These are phyloP conservation scores for Chalciporus sphaerocephalus DNA, from an alignment of 768 basidiomycete species.

Conservation along the genomic window DNA sequence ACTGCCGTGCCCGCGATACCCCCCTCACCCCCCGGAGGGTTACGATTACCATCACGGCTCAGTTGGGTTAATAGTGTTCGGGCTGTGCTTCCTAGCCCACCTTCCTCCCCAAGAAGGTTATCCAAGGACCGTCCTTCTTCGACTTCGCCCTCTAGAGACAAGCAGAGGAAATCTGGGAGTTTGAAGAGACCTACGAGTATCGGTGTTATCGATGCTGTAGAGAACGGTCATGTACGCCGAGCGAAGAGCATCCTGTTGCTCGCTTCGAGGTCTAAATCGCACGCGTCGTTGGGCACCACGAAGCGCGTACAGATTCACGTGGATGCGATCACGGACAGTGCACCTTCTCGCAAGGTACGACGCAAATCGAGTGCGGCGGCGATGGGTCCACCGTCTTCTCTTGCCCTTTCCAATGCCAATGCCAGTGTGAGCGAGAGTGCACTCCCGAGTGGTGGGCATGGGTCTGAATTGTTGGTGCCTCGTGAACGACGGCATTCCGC, in stretches of 20 bases:
- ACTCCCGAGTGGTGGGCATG: slow-evolving; percentile 6
- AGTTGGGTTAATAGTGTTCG: slow-evolving; percentile 27
- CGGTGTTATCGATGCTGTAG: slow-evolving; percentile 30
- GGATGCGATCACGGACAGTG: slow-evolving; percentile 16
- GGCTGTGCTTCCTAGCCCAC: slow-evolving; percentile 28
- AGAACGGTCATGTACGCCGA: slow-evolving; percentile 20
- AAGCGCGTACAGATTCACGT: slow-evolving; percentile 30
- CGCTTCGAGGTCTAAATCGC: slow-evolving; percentile 24
- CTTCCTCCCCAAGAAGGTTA: slow-evolving; percentile 25
- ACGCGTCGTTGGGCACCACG: slow-evolving; percentile 12
- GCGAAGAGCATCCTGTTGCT: slow-evolving; percentile 33
- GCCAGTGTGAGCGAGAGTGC: background rate
- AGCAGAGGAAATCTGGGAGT: slow-evolving; percentile 5
- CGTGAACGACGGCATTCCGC: slow-evolving; percentile 32
- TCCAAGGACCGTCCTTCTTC: slow-evolving; percentile 7
- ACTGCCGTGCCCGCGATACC: slow-evolving; percentile 17
- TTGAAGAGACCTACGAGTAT: slow-evolving; percentile 26
- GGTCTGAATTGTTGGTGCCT: slow-evolving; percentile 19
- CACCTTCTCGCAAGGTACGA: slow-evolving; percentile 15
- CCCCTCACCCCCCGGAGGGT: slow-evolving; percentile 27
- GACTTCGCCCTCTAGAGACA: slow-evolving; percentile 6
- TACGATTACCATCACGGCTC: slow-evolving; percentile 31
- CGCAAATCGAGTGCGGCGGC: slow-evolving; percentile 27
- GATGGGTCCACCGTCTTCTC: slow-evolving; percentile 3
- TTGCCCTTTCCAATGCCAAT: background rate